Evolutionary conservation across 345 rosid genomes (phyloP), one percentile per base, ranked within the genome.

Genomic region (Citrus cavaleriei): DNA sequence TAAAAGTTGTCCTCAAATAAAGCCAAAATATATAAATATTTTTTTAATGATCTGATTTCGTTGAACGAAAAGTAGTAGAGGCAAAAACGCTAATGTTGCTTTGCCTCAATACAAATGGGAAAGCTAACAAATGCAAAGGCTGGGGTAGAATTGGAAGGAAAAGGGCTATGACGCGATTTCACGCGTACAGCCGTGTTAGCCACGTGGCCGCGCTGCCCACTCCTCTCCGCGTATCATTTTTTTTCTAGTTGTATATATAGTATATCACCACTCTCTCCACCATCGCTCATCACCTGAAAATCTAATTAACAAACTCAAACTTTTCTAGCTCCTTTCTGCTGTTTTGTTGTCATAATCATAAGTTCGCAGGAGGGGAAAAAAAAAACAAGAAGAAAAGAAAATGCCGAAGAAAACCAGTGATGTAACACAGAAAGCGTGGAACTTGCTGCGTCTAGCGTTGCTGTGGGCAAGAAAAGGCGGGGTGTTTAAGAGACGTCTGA

Each of bases 381-480:
- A 46, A 2, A 51, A 38, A 38, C 35, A 0, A 9, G 10, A 38
- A 38, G 7, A 7, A 38, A 38, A 38, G 12, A 38, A 38, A 82
- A 86, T 84, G 92, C 32, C 71, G 35, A 83, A 74, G 82, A 89
- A 85, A 78, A 83, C 79, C 18, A 35, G 73, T 19, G 74, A 38
- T 21, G 77, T 81, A 14, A 64, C 70, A 34, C 80, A 46, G 1
- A 84, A 79, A 79, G 93, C 89, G 2, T 91, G 95, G 97, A 84
- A 78, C 65, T 38, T 90, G 9, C 86, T 91, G 70, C 89, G 90
- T 9, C 76, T 87, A 27, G 90, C 90, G 40, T 80, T 94, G 83
- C 63, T 90, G 61, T 90, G 98, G 93, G 84, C 88, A 25, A 87
- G 93, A 85, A 96, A 89, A 86, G 97, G 97, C 7, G 87, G 90